These are phyloP conservation scores for Nakazawaea peltata DNA, from an alignment of 805 yeast genomes.

Conservation along the genomic window DNA sequence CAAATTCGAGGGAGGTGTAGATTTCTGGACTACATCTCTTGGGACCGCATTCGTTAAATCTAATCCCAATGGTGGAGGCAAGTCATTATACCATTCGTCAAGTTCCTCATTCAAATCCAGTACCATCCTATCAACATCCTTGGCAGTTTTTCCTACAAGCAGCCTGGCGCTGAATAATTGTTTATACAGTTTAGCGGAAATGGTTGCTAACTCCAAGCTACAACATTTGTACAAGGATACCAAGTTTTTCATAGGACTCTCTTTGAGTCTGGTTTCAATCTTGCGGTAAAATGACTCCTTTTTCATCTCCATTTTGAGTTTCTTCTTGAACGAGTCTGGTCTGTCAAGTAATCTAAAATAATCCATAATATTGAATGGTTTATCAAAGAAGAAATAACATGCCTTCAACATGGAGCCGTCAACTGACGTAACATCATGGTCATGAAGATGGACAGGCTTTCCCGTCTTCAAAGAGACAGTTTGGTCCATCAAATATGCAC, in stretches of 20 bases:
- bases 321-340: background rate
- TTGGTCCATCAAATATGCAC: slow-evolving; percentile 37
- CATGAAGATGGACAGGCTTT: slow-evolving; percentile 37
- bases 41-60: background rate
- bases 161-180: slow-evolving; percentile 22
- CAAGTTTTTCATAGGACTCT: background rate
- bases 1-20: too few relatives aligned
- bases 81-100: slow-evolving; percentile 19
- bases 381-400: background rate
- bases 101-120: slow-evolving; percentile 15
- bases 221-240: background rate
- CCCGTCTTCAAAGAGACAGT: slow-evolving; percentile 38
- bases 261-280: background rate
- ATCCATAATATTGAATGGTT: background rate
- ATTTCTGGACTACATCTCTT: background rate
- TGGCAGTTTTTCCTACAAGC: slow-evolving; percentile 12
- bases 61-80: slow-evolving; percentile 20
- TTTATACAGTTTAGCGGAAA: slow-evolving; percentile 17
- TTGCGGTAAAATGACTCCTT: background rate
- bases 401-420: slow-evolving; percentile 5
- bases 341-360: background rate
- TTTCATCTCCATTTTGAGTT: background rate
- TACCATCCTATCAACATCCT: slow-evolving; percentile 12
- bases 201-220: background rate
- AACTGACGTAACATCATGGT: slow-evolving; percentile 27